Evolutionary conservation across 179 eudicot genomes (phyloP).

Genomic region (Spinacia oleracea): DNA sequence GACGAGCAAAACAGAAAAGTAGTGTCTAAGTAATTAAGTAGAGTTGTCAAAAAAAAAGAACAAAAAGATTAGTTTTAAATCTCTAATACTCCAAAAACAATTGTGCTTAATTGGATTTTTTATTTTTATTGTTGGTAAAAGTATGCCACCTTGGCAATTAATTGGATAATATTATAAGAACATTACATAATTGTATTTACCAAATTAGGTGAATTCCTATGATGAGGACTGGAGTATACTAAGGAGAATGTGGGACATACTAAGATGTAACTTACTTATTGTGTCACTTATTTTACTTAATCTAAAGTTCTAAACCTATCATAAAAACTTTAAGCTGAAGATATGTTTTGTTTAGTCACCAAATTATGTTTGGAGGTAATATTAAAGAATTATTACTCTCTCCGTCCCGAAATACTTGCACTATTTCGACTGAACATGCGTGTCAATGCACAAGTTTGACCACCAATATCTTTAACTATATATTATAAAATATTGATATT

Average conservation of each 20-base stretch:
- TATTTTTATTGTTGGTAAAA: not conserved
- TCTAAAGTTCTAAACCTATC: conserved; percentile 14
- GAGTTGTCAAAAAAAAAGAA: not conserved
- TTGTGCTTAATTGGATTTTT: not conserved
- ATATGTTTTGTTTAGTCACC: conserved; percentile 1
- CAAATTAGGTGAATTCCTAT: conserved; percentile 27
- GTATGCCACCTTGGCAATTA: not conserved
- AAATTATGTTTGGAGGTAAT: not conserved
- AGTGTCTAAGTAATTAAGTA: not conserved
- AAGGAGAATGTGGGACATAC: conserved; percentile 28
- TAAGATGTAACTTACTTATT: conserved; percentile 19
- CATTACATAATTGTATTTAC: not conserved
- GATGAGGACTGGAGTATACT: conserved; percentile 18
- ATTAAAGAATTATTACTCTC: no score
- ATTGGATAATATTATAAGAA: not conserved
- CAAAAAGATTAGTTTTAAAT: not conserved
- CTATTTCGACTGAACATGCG: no score
- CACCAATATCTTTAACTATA: no score
- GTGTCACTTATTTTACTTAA: conserved; percentile 23
- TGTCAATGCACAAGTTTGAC: no score
- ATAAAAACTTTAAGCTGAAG: conserved; percentile 35
- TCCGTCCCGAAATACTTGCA: no score
- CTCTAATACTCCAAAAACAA: not conserved
- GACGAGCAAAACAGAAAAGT: not conserved
- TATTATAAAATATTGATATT: no score